Base-by-base conservation (phyloP, 495 filamentous ascomycete species). In the Parachaetomium inaequale region DNA sequence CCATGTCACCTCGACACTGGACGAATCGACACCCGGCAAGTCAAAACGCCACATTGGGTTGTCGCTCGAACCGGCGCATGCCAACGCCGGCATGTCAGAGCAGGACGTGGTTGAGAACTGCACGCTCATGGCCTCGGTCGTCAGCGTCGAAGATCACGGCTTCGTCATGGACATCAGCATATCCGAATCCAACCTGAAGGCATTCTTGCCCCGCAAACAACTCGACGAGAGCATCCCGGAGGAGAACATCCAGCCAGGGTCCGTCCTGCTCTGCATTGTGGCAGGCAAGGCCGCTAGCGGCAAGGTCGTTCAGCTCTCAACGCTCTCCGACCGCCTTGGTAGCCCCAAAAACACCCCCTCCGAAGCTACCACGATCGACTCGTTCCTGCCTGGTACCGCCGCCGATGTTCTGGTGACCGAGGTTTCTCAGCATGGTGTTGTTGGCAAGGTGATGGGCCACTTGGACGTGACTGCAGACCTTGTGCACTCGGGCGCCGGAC, bases 121-220 rank as follows among this genome's bases (percentile, higher is more conserved):
- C 58, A 90, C 87, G 60, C 74, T 97, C 21, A 96, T 97, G 79
- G 92, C 93, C 21, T 88, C 91, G 1, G 88, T 98, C 51, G 73
- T 81, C 40, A 98, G 93, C 69, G 88, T 94, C 23, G 94, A 98
- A 75, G 94, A 98, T 65, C 93, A 97, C 73, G 94, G 94, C 67
- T 76, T 96, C 58, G 81, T 98, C 56, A 96, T 98, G 93, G 90
- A 96, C 67, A 76, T 98, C 42, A 90, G 89, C 15, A 79, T 97
- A 25, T 80, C 84, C 49, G 85, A 86, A 51, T 76, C 82, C 19
- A 74, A 81, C 34, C 62, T 92, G 36, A 87, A 84, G 70, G 95
- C 88, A 1, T 98, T 98, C 76, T 82, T 98, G 74, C 86, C 92
- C n/a, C 88, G 87, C 15, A 93, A 91, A 70, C 92, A 98, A 70